Evolutionary conservation across 768 basidiomycete species (phyloP).

Genomic region (Suillus ampliporus): DNA sequence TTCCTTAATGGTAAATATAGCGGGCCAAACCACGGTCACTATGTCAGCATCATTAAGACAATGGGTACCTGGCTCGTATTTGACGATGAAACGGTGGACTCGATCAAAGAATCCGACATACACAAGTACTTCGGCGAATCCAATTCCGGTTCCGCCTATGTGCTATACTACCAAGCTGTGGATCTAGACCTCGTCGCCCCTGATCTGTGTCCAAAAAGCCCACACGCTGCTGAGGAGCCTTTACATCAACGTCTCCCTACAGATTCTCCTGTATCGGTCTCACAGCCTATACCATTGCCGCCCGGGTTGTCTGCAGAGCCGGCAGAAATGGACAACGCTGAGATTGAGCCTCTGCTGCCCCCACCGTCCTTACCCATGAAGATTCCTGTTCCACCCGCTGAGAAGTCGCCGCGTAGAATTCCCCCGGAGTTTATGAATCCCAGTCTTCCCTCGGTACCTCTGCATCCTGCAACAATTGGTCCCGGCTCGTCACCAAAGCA

Average conservation of each 20-base stretch:
- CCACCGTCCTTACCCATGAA: conserved; percentile 31
- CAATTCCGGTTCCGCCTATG: conserved; percentile 88
- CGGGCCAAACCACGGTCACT: conserved; percentile 98
- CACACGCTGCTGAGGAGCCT: conserved; percentile 26
- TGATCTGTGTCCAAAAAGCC: conserved; percentile 56
- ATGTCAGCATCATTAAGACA: conserved; percentile 92
- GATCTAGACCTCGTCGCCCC: conserved; percentile 80
- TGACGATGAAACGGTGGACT: conserved; percentile 92
- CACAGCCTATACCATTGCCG: conserved; percentile 35
- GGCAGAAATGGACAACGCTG: conserved; percentile 21
- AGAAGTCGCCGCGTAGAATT: conserved; percentile 32
- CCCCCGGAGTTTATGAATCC: conserved; percentile 24
- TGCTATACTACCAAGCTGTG: conserved; percentile 94
- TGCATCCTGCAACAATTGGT: conserved; percentile 16
- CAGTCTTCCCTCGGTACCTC: conserved; percentile 17
- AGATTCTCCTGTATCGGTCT: conserved; percentile 32
- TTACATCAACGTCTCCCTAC: conserved; percentile 19
- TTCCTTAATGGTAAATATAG: conserved; percentile 46
- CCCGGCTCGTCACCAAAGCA: conserved; percentile 24
- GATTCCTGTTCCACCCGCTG: conserved; percentile 12
- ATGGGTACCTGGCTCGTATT: conserved; percentile 88
- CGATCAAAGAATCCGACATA: conserved; percentile 89
- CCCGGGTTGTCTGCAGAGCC: conserved; percentile 43
- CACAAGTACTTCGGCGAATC: conserved; percentile 94
- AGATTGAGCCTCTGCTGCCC: conserved; percentile 19